phyloP scores from a whole-genome alignment of 306 rosid species.

The Fragaria vesca region DNA sequence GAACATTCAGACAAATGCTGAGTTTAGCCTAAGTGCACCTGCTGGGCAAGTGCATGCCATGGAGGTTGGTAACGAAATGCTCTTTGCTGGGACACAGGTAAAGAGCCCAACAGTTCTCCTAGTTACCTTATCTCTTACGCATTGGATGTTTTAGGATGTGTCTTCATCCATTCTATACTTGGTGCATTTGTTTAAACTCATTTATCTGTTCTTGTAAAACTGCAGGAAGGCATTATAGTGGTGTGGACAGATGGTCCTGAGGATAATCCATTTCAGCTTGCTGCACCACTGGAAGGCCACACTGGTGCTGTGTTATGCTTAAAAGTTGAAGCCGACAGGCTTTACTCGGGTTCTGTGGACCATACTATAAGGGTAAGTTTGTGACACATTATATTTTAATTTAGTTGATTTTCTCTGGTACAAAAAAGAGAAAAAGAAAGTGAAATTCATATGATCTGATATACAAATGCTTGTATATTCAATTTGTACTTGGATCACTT shows the following conservation, averaged over 20 bases:
- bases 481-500: neutral
- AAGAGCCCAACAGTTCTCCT: neutral
- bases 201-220: neutral
- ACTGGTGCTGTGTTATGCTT: constrained; percentile 22
- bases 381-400: neutral
- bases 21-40: constrained; percentile 40
- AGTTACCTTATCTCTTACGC: neutral
- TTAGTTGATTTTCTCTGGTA: neutral
- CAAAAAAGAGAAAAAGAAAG: neutral
- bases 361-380: constrained; percentile 36
- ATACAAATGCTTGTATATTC: neutral
- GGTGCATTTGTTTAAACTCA: neutral
- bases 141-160: neutral
- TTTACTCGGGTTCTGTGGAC: constrained; percentile 47
- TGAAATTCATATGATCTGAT: neutral
- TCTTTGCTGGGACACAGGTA: constrained; percentile 48
- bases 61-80: constrained; percentile 33
- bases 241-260: constrained; percentile 37
- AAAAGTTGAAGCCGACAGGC: constrained; percentile 27
- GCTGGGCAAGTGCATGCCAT: constrained; percentile 35
- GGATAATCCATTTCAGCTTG: constrained; percentile 25
- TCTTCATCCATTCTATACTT: neutral
- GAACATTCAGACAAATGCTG: constrained; percentile 31
- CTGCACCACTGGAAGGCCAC: constrained; percentile 38
- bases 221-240: constrained; percentile 37